phyloP scores from a whole-genome alignment of 1,284 basidiomycete genomes.

The Rhodotorula mucilaginosa region DNA sequence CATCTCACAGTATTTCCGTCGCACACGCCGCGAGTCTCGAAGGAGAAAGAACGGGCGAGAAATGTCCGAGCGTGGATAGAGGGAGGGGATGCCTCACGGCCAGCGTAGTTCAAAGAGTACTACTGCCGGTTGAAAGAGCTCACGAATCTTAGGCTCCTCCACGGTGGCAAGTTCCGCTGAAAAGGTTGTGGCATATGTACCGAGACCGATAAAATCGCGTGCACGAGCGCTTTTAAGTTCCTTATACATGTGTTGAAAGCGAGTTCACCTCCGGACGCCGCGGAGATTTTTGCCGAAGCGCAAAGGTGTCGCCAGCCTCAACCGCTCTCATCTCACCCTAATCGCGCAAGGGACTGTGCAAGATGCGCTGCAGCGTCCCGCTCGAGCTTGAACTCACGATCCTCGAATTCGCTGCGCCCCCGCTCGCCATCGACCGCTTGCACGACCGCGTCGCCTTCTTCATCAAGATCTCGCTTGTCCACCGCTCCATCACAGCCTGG shows the following conservation, averaged over 20 bases:
- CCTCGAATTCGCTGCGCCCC: background rate
- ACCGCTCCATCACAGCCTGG: background rate
- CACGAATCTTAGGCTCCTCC: no score
- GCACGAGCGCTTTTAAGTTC: no score
- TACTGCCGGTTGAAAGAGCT: no score
- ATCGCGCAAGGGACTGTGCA: no score
- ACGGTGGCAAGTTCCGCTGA: no score
- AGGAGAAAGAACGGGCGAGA: background rate
- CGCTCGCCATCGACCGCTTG: background rate
- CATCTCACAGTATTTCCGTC: conserved; percentile 23
- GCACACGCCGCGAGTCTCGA: background rate
- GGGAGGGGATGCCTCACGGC: background rate
- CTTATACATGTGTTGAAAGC: no score
- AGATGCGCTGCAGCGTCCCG: background rate
- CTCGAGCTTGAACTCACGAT: background rate
- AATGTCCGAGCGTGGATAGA: background rate
- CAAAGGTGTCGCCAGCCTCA: background rate
- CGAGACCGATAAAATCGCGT: no score
- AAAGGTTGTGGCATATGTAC: no score
- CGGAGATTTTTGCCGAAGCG: no score
- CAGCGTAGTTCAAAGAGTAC: no score
- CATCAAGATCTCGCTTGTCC: background rate
- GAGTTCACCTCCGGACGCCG: no score
- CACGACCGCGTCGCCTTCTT: background rate
- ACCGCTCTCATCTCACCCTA: background rate